phyloP scores from a whole-genome alignment of 1,139 yeast genomes.

The Saccharomyces pastorianus region DNA sequence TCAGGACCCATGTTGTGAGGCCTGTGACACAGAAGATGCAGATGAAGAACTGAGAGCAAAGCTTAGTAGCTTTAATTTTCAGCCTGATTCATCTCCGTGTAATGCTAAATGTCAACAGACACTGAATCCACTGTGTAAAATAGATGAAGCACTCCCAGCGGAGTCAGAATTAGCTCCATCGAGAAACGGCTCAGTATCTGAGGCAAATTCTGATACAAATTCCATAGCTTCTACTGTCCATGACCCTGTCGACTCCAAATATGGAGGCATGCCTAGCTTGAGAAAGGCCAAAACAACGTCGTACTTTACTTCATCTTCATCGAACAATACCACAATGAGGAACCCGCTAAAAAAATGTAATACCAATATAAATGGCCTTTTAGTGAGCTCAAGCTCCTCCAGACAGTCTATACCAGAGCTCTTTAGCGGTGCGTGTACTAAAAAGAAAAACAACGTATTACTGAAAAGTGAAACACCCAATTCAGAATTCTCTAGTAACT shows the following conservation, averaged over 20 bases:
- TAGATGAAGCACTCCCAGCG: not conserved
- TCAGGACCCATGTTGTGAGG: constrained; percentile 4
- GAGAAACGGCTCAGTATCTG: not conserved
- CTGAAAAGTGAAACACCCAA: not conserved
- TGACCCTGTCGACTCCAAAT: not conserved
- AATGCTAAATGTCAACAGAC: not conserved
- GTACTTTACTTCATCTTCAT: not conserved
- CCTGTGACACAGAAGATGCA: not conserved
- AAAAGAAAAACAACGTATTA: not conserved
- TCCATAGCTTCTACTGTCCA: not conserved
- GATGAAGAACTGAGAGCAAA: not conserved
- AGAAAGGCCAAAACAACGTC: not conserved
- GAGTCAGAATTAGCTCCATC: not conserved
- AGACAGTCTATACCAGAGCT: not conserved
- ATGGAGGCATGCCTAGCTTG: not conserved
- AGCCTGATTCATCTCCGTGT: not conserved
- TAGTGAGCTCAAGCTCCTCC: not conserved
- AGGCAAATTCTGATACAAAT: not conserved
- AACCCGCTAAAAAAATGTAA: not conserved
- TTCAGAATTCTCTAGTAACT: constrained; percentile 1
- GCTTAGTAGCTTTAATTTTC: not conserved
- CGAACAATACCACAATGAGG: not conserved
- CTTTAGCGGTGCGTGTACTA: not conserved
- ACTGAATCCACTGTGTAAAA: not conserved
- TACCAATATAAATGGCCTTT: not conserved